Base-by-base conservation (phyloP, 2,329 filamentous ascomycete genomes). In the Clonostachys rosea region DNA sequence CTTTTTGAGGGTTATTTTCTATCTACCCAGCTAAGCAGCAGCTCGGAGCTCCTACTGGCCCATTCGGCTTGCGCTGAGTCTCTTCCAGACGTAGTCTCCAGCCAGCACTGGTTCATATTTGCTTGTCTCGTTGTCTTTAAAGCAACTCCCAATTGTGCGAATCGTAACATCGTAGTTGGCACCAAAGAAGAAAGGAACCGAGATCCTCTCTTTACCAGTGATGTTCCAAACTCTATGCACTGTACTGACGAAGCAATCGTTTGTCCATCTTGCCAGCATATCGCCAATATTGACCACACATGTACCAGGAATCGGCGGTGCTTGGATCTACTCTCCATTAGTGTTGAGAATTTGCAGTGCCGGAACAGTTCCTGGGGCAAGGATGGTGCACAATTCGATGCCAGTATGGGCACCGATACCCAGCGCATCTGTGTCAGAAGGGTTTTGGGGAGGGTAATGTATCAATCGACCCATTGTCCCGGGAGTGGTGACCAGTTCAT, bases 271-370 rank as follows among this genome's bases (percentile, higher is more conserved):
- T 2, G 89, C 86, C 43, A 96, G 71, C 55, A 96, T 63, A 61
- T 96, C 91, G 2, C 91, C 91, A 0, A 90, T 91, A 59, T 96
- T 96, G 53, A 96, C 80, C 10, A 96, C 89, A 37, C 94, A 86
- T 0, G 89, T 91, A 46, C 83, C 84, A 34, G 83, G 74, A 50
- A 95, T 92, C 0, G 91, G 91, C 6, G 81, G 71, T 7, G 74
- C 75, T 35, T 74, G 64, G 18, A 81, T 60, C 79, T 77, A 81
- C 2, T 59, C 51, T 2, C 74, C 75, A 0, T 57, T 55, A 36
- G 67, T 65, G 49, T 73, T 73, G 14, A 82, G 67, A 1, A 74
- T 75, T 54, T 81, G 73, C 1, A 81, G 50, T 13, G 54, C 56
- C 5, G 66, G 64, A 12, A 63, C 53, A 1, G 55, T 50, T 46